Evolutionary conservation across 2,329 filamentous ascomycete species (phyloP).

Genomic region (Paracoccidioides lutzii): DNA sequence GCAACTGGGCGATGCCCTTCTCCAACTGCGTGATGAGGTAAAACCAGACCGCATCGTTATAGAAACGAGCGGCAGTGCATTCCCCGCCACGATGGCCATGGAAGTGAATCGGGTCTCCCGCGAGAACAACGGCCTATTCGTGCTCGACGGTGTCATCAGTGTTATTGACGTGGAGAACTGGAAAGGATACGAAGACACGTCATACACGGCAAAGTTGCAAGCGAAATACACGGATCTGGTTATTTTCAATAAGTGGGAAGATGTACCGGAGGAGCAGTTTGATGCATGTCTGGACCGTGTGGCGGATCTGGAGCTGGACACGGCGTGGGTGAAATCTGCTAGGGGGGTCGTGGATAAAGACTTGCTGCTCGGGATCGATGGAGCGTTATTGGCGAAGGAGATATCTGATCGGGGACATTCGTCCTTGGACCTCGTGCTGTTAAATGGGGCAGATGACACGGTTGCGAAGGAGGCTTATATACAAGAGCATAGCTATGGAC

Average conservation of each 20-base stretch:
- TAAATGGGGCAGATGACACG: slow-evolving; percentile 15
- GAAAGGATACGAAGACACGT: slow-evolving; percentile 82
- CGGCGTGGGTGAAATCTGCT: slow-evolving; percentile 72
- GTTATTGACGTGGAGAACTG: slow-evolving; percentile 94
- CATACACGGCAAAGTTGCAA: slow-evolving; percentile 77
- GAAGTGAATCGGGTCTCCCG: slow-evolving; percentile 69
- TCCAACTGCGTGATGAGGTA: slow-evolving; percentile 51
- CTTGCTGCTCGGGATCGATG: slow-evolving; percentile 77
- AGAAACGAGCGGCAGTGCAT: slow-evolving; percentile 81
- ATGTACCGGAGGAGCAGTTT: slow-evolving; percentile 56
- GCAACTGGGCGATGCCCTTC: slow-evolving; percentile 67
- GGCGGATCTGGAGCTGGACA: slow-evolving; percentile 67
- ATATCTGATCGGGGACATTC: slow-evolving; percentile 30
- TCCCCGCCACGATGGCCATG: slow-evolving; percentile 79
- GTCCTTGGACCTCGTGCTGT: slow-evolving; percentile 14
- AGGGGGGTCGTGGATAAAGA: slow-evolving; percentile 66
- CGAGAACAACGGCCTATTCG: slow-evolving; percentile 48
- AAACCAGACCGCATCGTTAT: slow-evolving; percentile 76
- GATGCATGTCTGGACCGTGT: slow-evolving; percentile 68
- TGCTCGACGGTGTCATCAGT: slow-evolving; percentile 74
- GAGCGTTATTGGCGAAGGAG: slow-evolving; percentile 45
- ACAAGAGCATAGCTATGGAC: slow-evolving; percentile 22
- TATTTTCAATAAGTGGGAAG: slow-evolving; percentile 88
- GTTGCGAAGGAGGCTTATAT: slow-evolving; percentile 5
- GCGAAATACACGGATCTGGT: slow-evolving; percentile 82